Percentiles rank a stretch among this genome's conserved stretches.
These are phyloP conservation scores for Cryphonectria parasitica DNA, from an alignment of 2,329 filamentous ascomycete species.

Conservation along the genomic window DNA sequence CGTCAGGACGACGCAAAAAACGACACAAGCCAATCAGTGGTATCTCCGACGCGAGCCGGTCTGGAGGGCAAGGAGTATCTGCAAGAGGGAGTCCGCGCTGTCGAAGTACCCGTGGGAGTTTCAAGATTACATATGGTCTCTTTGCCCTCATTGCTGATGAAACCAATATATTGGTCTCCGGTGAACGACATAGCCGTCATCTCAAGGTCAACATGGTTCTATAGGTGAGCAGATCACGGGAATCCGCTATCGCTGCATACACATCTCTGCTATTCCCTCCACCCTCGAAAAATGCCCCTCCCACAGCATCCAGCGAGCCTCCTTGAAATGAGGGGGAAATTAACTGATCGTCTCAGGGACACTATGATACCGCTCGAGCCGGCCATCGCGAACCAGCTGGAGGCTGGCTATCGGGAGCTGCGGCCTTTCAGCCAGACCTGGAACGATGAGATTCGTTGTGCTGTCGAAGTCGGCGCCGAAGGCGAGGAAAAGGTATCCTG, in stretches of 20 bases:
- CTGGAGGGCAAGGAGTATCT: not conserved
- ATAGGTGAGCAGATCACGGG: constrained; percentile 55
- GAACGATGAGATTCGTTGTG: constrained; percentile 87
- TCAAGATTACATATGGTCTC: constrained; percentile 90
- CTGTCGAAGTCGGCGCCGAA: constrained; percentile 83
- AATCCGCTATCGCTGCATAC: not conserved
- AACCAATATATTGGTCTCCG: constrained; percentile 97
- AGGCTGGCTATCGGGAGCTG: constrained; percentile 86
- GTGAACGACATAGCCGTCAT: constrained; percentile 86
- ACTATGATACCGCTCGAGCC: constrained; percentile 90
- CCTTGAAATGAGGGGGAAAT: not conserved
- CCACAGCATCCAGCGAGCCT: not conserved
- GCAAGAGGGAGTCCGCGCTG: constrained; percentile 31
- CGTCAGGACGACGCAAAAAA: not conserved
- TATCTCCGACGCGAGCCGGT: not conserved
- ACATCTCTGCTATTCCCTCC: not conserved
- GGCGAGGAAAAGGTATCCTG: constrained; percentile 92
- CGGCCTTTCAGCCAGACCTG: constrained; percentile 91
- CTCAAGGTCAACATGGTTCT: constrained; percentile 92
- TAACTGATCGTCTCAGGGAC: constrained; percentile 52
- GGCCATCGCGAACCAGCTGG: constrained; percentile 85
- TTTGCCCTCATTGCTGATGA: constrained; percentile 82
- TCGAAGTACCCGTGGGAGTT: constrained; percentile 80
- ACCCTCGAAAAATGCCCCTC: not conserved
- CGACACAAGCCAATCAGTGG: not conserved